phyloP scores from a whole-genome alignment of 1,284 basidiomycete genomes.

The Naganishia cerealis region DNA sequence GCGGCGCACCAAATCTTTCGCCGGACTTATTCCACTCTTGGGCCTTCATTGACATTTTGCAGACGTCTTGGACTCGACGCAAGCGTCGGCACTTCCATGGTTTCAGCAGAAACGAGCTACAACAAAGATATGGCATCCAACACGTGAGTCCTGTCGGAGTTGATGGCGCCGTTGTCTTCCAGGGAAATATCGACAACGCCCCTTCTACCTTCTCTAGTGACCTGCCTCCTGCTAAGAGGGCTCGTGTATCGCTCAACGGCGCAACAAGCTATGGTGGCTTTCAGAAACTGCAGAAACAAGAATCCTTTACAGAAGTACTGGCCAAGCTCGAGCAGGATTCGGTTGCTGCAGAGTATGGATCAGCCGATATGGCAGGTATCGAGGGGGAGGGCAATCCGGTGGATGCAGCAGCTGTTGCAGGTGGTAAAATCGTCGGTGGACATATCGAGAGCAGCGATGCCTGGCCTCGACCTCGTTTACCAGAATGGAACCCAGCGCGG shows the following conservation, averaged over 20 bases:
- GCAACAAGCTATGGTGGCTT: background rate
- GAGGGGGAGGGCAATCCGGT: conserved; percentile 4
- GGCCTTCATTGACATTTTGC: background rate
- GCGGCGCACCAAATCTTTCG: no score
- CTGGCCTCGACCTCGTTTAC: conserved; percentile 73
- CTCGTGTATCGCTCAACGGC: conserved; percentile 26
- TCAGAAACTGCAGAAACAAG: conserved; percentile 38
- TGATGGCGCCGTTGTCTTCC: background rate
- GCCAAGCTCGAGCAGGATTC: conserved; percentile 71
- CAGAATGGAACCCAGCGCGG: conserved; percentile 61
- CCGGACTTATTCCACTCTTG: no score
- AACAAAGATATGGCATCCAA: conserved; percentile 1
- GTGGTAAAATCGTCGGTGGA: conserved; percentile 16
- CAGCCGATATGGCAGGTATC: conserved; percentile 36
- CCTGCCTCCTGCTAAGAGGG: conserved; percentile 29
- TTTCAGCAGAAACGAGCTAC: background rate
- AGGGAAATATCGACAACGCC: background rate
- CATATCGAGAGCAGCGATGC: conserved; percentile 58
- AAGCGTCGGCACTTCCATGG: background rate
- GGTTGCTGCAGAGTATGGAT: conserved; percentile 50
- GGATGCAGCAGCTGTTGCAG: conserved; percentile 35
- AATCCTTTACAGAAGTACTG: conserved; percentile 74
- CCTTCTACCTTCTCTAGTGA: conserved; percentile 11
- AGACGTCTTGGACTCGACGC: background rate
- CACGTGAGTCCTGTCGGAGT: background rate